These are phyloP conservation scores for Aspergillus coremiiformis DNA, from an alignment of 495 filamentous ascomycete genomes.

Conservation along the genomic window DNA sequence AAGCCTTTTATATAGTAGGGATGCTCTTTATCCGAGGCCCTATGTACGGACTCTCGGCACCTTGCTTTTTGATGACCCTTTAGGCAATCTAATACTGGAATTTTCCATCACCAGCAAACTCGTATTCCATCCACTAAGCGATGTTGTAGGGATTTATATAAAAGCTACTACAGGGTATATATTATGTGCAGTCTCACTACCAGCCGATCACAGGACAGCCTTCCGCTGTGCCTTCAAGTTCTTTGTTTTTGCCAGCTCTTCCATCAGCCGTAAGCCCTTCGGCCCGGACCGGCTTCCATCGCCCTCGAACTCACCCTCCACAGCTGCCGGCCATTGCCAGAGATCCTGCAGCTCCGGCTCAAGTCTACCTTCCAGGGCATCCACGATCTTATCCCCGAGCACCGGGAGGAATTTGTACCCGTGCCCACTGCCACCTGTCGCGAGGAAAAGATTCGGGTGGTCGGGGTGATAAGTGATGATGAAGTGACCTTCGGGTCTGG, in stretches of 20 bases:
- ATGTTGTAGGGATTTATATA: not conserved
- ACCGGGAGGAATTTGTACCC: slow-evolving; percentile 87
- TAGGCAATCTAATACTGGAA: no score
- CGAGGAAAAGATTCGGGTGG: slow-evolving; percentile 62
- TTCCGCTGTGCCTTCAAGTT: slow-evolving; percentile 21
- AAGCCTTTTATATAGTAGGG: no score
- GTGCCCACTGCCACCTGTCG: slow-evolving; percentile 81
- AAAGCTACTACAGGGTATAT: not conserved
- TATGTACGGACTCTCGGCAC: no score
- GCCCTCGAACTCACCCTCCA: slow-evolving; percentile 31
- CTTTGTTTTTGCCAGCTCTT: slow-evolving; percentile 36
- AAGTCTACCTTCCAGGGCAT: slow-evolving; percentile 52
- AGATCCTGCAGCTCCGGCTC: slow-evolving; percentile 51
- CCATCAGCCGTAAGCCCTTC: slow-evolving; percentile 27
- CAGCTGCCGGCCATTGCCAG: slow-evolving; percentile 58
- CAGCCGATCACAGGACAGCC: slow-evolving; percentile 18
- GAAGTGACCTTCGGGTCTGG: slow-evolving; percentile 63
- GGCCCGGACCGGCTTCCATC: slow-evolving; percentile 43
- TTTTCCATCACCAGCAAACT: no score
- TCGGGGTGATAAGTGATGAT: slow-evolving; percentile 69
- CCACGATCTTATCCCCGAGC: slow-evolving; percentile 68
- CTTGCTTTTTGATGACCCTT: no score
- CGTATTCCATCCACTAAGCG: no score
- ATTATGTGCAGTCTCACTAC: not conserved
- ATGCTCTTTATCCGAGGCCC: no score